Percentiles rank a stretch among this genome's conserved stretches.
Evolutionary conservation across 306 rosid species (phyloP).

Genomic region (Vachellia collinsii): DNA sequence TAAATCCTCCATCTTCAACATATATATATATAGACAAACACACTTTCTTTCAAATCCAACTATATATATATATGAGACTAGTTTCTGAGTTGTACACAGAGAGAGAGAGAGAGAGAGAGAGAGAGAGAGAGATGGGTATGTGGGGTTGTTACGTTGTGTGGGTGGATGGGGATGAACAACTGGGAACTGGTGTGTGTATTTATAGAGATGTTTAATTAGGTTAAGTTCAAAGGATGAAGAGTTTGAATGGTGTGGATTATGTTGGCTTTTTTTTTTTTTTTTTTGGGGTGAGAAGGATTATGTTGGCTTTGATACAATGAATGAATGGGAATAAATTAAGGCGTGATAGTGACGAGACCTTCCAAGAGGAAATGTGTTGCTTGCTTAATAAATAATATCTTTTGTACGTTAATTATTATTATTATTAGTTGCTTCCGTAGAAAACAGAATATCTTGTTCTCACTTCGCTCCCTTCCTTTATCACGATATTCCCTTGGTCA

Average conservation of each 20-base stretch:
- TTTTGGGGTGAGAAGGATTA: too few relatives aligned
- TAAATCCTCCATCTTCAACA: constrained; percentile 3
- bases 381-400: not conserved
- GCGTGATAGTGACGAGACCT: not conserved
- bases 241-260: not conserved
- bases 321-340: not conserved
- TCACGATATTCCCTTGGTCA: too few relatives aligned
- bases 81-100: too few relatives aligned
- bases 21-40: too few relatives aligned
- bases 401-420: too few relatives aligned
- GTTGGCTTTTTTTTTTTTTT: too few relatives aligned
- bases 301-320: not conserved
- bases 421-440: not conserved
- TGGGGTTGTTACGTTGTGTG: not conserved
- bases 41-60: too few relatives aligned
- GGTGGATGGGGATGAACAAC: not conserved
- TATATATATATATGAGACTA: too few relatives aligned
- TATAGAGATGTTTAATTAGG: not conserved
- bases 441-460: not conserved
- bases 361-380: not conserved
- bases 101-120: not conserved
- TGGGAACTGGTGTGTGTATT: not conserved
- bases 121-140: not conserved
- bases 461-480: not conserved
- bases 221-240: not conserved